Conservation (phyloP, 257 asterid genomes). For the Cynanchum wilfordii region DNA sequence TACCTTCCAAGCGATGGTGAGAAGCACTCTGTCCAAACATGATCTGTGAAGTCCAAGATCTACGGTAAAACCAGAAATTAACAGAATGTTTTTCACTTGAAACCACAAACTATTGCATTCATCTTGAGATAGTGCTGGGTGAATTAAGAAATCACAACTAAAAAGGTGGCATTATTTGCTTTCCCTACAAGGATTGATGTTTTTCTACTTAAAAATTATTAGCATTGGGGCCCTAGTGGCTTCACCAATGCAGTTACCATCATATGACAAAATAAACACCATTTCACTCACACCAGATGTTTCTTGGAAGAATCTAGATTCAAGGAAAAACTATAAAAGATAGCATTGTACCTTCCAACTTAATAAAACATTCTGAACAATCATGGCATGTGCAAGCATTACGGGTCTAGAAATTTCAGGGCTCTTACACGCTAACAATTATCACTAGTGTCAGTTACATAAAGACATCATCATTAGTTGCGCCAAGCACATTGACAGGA, state of each 20-base stretch:
- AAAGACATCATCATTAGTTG: background rate
- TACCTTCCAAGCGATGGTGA: conserved; percentile 76
- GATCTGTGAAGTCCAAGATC: conserved; percentile 91
- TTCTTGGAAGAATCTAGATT: background rate
- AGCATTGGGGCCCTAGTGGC: background rate
- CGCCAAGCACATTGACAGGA: background rate
- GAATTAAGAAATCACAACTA: background rate
- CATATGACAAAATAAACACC: background rate
- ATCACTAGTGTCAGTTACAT: background rate
- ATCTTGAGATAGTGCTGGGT: background rate
- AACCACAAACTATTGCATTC: background rate
- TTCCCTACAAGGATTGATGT: background rate
- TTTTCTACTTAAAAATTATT: background rate
- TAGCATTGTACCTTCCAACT: background rate
- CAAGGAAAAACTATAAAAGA: background rate
- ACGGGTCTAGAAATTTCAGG: background rate
- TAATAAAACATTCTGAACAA: background rate
- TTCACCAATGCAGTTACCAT: background rate
- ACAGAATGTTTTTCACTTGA: background rate
- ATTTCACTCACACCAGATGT: background rate
- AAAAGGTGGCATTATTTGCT: background rate
- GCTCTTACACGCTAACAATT: background rate
- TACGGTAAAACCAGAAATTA: conserved; percentile 21
- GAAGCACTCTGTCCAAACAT: conserved; percentile 98
- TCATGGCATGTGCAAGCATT: background rate